Base-by-base conservation (phyloP, 106 monocot species). In the Triglochin maritima region DNA sequence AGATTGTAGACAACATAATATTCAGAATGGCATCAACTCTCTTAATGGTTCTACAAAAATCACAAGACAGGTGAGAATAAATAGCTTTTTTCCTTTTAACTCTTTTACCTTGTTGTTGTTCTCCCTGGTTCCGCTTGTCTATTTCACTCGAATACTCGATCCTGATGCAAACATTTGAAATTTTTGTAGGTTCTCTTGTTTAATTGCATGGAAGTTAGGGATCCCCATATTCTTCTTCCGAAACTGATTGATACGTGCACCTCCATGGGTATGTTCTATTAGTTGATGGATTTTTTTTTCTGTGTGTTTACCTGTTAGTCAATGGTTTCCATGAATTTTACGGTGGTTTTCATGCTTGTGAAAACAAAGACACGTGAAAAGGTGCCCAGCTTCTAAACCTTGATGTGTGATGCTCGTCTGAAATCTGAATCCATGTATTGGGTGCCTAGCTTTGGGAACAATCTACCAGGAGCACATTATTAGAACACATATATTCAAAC, bases 201-300 rank as follows among this genome's bases (percentile, higher is more conserved):
- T 74, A 93, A 93, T 71, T 93, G 93, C 84, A 93, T 93, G 93
- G 85, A 86, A 65, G 71, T 74, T 59, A 89, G 93, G 65, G 93
- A 93, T 55, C 93, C 93, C 12, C 66, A 80, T 64, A 45, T 84
- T 63, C 75, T 93, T 49, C 86, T 93, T 70, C 86, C 93, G 57
- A 77, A 69, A 58, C 81, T 93, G 57, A 10, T 81, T 10, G 71
- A 76, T 46, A 86, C 70, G 49, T 93, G 84, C 59, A 59, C 77
- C 69, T 69, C 77, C 64, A 82, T 60, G 60, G 90, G 86, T 93
- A 80, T 46, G 44, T 0, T 46, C 6, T 43, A 44, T 63, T 11
- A 59, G 16, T 14, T 15, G 16, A 3, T 1, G n/a, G 0, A 2
- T 16, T 14, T 59, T 5, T 13, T 59, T 2, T 16, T 59, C 7